These are phyloP conservation scores for Anisodus acutangulus DNA, from an alignment of 257 asterid species.

Conservation along the genomic window DNA sequence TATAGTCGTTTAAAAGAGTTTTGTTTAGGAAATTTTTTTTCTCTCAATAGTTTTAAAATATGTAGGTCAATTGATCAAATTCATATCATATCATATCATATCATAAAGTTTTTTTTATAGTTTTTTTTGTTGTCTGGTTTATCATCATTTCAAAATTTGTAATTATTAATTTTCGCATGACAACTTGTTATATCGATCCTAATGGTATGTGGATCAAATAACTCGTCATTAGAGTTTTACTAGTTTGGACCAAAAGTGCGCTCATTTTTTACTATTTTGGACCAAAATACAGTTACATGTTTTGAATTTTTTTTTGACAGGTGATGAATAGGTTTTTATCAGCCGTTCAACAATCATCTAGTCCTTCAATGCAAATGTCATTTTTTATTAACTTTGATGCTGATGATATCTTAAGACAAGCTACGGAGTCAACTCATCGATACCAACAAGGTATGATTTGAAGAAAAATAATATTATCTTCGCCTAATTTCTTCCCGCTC, in stretches of 20 bases:
- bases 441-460: slow-evolving; percentile 53
- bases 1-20: no score
- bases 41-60: no score
- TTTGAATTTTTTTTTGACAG: slow-evolving; percentile 39
- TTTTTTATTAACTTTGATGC: slow-evolving; percentile 61
- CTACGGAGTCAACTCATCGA: slow-evolving; percentile 70
- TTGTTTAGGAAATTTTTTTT: no score
- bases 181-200: no score
- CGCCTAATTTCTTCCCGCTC: no score
- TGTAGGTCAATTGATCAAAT: no score
- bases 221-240: not conserved
- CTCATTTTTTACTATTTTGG: not conserved
- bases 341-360: slow-evolving; percentile 57
- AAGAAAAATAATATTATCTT: no score
- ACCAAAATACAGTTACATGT: not conserved
- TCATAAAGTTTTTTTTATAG: no score
- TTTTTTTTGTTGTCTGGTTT: no score
- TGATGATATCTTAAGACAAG: slow-evolving; percentile 72
- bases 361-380: slow-evolving; percentile 60
- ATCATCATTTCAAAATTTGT: no score
- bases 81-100: no score
- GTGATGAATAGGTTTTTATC: slow-evolving; percentile 64
- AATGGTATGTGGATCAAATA: not conserved
- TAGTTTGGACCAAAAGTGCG: not conserved
- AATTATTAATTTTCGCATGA: no score